A percentile compares a stretch with the other conserved stretches of the same genome.
Conservation (phyloP, 305 asterid genomes). For the Lippia alba region DNA sequence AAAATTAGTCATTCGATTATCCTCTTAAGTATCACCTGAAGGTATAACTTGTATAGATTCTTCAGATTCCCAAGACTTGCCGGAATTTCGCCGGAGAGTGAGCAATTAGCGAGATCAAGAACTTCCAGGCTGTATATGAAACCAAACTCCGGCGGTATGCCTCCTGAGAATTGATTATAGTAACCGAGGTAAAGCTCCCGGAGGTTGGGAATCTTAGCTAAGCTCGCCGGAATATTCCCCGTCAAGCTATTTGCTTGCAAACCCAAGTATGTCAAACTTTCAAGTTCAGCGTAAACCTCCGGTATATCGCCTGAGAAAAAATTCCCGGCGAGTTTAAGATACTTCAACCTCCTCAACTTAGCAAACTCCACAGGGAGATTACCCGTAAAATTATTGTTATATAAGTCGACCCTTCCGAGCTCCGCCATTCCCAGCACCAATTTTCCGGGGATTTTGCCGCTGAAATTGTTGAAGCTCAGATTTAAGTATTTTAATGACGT, state of each 20-base stretch:
- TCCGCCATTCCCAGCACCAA: constrained; percentile 43
- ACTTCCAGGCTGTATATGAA: constrained; percentile 36
- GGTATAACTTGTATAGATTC: constrained; percentile 47
- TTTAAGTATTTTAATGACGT: constrained; percentile 39
- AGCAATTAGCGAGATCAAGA: constrained; percentile 57
- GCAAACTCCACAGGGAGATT: constrained; percentile 56
- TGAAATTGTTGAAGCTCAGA: constrained; percentile 46
- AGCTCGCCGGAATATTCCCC: constrained; percentile 59
- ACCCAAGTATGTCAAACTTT: constrained; percentile 41
- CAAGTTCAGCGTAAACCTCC: constrained; percentile 43
- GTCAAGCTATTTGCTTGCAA: constrained; percentile 51
- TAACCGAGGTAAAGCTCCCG: constrained; percentile 57
- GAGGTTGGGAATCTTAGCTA: constrained; percentile 48
- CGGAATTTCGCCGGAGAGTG: constrained; percentile 61
- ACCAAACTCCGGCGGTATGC: constrained; percentile 68
- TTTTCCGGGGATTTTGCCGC: constrained; percentile 44
- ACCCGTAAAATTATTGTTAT: constrained; percentile 68
- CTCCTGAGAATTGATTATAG: constrained; percentile 47
- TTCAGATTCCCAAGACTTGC: constrained; percentile 59
- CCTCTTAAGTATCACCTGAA: constrained; percentile 39
- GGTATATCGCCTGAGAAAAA: constrained; percentile 58
- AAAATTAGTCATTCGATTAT: too few species aligned
- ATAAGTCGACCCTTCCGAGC: constrained; percentile 54
- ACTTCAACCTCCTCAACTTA: constrained; percentile 40
- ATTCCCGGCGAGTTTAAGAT: constrained; percentile 50